Percentiles rank a stretch among this genome's conserved stretches.
These are phyloP conservation scores for Geotrichum fermentans DNA, from an alignment of 1,139 yeast genomes.

Conservation along the genomic window DNA sequence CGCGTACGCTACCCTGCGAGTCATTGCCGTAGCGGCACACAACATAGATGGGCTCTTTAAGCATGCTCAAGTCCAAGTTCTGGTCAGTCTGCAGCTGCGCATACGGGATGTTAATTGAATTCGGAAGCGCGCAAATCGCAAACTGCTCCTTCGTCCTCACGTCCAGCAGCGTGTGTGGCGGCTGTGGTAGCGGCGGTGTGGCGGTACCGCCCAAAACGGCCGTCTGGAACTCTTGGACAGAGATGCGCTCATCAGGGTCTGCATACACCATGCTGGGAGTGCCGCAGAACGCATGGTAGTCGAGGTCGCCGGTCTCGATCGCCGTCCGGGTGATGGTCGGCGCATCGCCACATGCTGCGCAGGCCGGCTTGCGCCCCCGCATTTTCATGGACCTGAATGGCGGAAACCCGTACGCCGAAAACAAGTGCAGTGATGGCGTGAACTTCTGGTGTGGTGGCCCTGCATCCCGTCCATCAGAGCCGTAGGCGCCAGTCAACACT, in stretches of 20 bases:
- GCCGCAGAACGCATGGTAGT: slow-evolving; percentile 78
- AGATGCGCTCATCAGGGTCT: slow-evolving; percentile 44
- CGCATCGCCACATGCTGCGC: slow-evolving; percentile 60
- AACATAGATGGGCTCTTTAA: slow-evolving; percentile 38
- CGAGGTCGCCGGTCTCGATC: slow-evolving; percentile 47
- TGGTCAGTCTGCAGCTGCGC: slow-evolving; percentile 28
- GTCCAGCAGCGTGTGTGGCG: slow-evolving; percentile 53
- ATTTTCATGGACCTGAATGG: slow-evolving; percentile 69
- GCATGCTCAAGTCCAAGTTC: slow-evolving; percentile 5
- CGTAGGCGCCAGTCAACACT: slow-evolving; percentile 56
- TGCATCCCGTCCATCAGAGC: slow-evolving; percentile 29
- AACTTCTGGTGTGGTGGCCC: slow-evolving; percentile 34
- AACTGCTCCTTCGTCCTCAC: slow-evolving; percentile 81
- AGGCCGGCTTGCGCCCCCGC: slow-evolving; percentile 59
- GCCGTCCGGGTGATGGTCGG: slow-evolving; percentile 42
- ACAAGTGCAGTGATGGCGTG: slow-evolving; percentile 64
- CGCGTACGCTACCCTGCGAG: slow-evolving; percentile 69
- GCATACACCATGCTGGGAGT: slow-evolving; percentile 16
- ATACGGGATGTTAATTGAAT: slow-evolving; percentile 58
- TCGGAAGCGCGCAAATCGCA: slow-evolving; percentile 56
- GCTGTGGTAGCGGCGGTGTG: no score
- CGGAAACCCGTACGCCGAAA: slow-evolving; percentile 71
- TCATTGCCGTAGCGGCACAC: slow-evolving; percentile 90
- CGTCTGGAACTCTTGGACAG: slow-evolving; percentile 43
- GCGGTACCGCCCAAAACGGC: slow-evolving; percentile 7